Evolutionary conservation across 179 eudicot species (phyloP).

Genomic region (Beta lomatogona): DNA sequence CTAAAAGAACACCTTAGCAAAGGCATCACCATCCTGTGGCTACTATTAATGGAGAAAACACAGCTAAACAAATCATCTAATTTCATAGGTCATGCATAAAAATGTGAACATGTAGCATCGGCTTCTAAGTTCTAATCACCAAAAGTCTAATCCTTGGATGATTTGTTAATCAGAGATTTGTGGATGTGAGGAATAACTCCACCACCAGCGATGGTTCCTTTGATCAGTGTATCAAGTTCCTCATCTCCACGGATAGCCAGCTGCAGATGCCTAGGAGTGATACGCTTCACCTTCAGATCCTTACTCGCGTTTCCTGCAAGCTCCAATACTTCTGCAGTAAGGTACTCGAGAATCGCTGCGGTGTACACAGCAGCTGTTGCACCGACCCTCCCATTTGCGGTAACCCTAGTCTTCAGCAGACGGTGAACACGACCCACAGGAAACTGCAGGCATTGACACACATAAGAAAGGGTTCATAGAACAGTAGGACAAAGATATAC

Average conservation of each 20-base stretch:
- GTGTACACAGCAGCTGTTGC: constrained; percentile 74
- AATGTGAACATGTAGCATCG: neutral
- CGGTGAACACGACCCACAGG: constrained; percentile 69
- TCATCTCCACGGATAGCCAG: constrained; percentile 70
- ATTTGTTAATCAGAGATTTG: constrained; percentile 73
- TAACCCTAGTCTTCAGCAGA: constrained; percentile 48
- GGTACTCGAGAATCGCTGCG: constrained; percentile 59
- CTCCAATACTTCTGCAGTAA: constrained; percentile 65
- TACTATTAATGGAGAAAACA: neutral
- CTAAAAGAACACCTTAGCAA: constrained; percentile 12
- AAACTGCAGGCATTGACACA: constrained; percentile 36
- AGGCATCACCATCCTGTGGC: constrained; percentile 11
- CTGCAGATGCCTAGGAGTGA: constrained; percentile 61
- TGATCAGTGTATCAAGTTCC: constrained; percentile 66
- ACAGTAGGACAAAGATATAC: no score
- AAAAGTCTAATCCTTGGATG: constrained; percentile 52
- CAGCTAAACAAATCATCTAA: neutral
- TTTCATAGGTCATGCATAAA: neutral
- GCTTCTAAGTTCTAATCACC: neutral
- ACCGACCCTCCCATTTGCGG: constrained; percentile 64
- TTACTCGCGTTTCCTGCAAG: constrained; percentile 62
- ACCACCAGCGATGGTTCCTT: constrained; percentile 65
- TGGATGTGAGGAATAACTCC: constrained; percentile 67
- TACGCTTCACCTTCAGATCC: constrained; percentile 66
- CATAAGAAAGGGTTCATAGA: neutral